Evolutionary conservation across 208 protist genomes (phyloP), one percentile per base, ranked within the genome.

Genomic region (Herpetomonas samuelpessoai): DNA sequence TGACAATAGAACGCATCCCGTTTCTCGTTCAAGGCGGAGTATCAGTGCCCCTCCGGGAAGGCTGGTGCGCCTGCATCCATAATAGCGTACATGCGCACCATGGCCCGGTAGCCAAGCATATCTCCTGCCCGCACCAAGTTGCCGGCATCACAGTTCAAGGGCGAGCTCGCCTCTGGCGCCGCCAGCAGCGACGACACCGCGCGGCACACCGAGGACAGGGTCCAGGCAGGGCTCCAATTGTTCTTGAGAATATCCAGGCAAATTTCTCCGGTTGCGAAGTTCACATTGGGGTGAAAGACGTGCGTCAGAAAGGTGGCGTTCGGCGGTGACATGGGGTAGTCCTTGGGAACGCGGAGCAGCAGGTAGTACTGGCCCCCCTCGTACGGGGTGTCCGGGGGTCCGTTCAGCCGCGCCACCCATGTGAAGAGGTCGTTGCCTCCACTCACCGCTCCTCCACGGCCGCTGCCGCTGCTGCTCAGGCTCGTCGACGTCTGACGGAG

Each of bases 171-270:
- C 50, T 92, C 86, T 1, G 93, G 93, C 51, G 93, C 79, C 0
- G 85, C 72, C 14, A 97, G 31, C 12, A 97, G 50, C 22, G 74
- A 83, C 0, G 82, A 26, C 50, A 97, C 81, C 2, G 93, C 91
- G 6, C 83, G 74, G 62, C 91, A 97, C 10, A 97, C 86, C 19
- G 74, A 82, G n/a, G 31, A 62, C 21, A 97, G 65, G 18, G 89
- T 96, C 91, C 93, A 97, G 44, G 91, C 93, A 3, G 93, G 93
- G 4, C 73, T 86, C 93, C 93, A 97, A 0, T 66, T 63, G 28
- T 57, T 81, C 60, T 97, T 97, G 26, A 97, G 72, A 56, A 97
- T 96, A 54, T 97, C 93, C 1, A 97, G 68, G 51, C 93, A 97
- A 10, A 97, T 88, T 25, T 87, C 74, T 19, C 93, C 93, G 21